phyloP scores from a whole-genome alignment of 495 filamentous ascomycete genomes.

The Tuber calosporum region DNA sequence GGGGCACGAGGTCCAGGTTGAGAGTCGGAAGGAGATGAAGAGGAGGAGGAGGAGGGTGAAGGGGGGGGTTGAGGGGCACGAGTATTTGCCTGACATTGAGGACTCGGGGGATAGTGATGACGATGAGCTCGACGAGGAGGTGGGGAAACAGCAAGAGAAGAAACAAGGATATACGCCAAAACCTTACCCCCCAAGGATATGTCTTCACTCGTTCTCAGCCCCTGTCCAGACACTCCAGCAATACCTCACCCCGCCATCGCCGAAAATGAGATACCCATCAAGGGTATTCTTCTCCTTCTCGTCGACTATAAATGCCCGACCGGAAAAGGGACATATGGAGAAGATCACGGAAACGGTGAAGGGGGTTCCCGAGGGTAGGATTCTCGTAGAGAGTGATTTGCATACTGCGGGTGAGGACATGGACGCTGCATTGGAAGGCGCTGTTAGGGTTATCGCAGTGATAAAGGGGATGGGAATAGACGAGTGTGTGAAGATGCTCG shows the following conservation, averaged over 20 bases:
- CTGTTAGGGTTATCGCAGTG: slow-evolving; percentile 62
- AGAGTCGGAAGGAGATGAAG: slow-evolving; percentile 57
- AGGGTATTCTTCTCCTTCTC: slow-evolving; percentile 87
- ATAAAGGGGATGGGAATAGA: slow-evolving; percentile 71
- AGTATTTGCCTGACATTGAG: slow-evolving; percentile 45
- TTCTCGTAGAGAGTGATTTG: slow-evolving; percentile 85
- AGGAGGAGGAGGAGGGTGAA: slow-evolving; percentile 42
- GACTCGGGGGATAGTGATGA: slow-evolving; percentile 37
- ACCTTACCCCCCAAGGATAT: slow-evolving; percentile 82
- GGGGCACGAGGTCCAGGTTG: slow-evolving; percentile 64
- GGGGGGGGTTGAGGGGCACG: slow-evolving; percentile 48
- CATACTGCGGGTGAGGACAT: slow-evolving; percentile 77
- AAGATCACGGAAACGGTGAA: slow-evolving; percentile 61
- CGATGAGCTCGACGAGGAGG: slow-evolving; percentile 17
- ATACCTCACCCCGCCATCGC: slow-evolving; percentile 67
- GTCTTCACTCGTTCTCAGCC: slow-evolving; percentile 88
- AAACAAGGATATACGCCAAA: slow-evolving; percentile 42
- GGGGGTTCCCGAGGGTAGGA: slow-evolving; percentile 63
- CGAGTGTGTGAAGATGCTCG: slow-evolving; percentile 62
- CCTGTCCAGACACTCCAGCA: slow-evolving; percentile 67
- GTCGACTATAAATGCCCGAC: slow-evolving; percentile 66
- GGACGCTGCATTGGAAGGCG: slow-evolving; percentile 69
- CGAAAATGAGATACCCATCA: slow-evolving; percentile 47
- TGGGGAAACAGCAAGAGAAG: slow-evolving; percentile 24
- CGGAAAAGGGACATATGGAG: slow-evolving; percentile 44